Evolutionary conservation across 768 basidiomycete species (phyloP), one percentile per base, ranked within the genome.

Genomic region (Auriscalpium orientale): DNA sequence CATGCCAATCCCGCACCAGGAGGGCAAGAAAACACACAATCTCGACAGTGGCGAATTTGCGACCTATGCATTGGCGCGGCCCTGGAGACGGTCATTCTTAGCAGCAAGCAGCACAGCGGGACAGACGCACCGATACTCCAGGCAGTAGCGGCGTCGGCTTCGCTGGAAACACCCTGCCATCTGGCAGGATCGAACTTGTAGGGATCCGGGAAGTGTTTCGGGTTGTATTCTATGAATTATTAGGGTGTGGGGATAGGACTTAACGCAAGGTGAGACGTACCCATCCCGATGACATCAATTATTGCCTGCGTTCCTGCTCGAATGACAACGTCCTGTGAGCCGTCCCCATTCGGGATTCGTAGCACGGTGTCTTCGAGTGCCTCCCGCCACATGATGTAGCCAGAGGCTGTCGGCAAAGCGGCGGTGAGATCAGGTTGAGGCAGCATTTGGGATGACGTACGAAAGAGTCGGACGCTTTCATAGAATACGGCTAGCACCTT

Each of bases 1-100:
- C 63, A 34, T 67, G 72, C 76, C 76, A 83, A 44, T 83, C 82
- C 16, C 78, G 71, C 18, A 83, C 64, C 6, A 83, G 62, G 62
- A 72, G 67, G 1, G 78, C 72, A 16, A 84, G 71, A 69, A 83
- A 79, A 47, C 73, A 75, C n/a, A 83, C 73, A 2, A 73, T 71
- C 61, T 84, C 81, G 0, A 72, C 74, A 0, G 72, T 71, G 3
- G 82, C 79, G 60, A 85, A 84, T 57, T 75, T 79, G 22, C 79
- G 69, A 5, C 82, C 83, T 13, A 82, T 66, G 58, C 83, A 84
- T 12, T 64, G 59, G 13, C 81, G 74, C 28, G 79, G 79, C 46
- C 78, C 78, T 75, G 56, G 13, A 12, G 40, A 8, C 12, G 46
- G 4, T 20, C 18, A 51, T 43, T 34, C 4, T 50, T 20, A 37